Base-by-base conservation (phyloP, 768 basidiomycete genomes). In the Mycena rosella region DNA sequence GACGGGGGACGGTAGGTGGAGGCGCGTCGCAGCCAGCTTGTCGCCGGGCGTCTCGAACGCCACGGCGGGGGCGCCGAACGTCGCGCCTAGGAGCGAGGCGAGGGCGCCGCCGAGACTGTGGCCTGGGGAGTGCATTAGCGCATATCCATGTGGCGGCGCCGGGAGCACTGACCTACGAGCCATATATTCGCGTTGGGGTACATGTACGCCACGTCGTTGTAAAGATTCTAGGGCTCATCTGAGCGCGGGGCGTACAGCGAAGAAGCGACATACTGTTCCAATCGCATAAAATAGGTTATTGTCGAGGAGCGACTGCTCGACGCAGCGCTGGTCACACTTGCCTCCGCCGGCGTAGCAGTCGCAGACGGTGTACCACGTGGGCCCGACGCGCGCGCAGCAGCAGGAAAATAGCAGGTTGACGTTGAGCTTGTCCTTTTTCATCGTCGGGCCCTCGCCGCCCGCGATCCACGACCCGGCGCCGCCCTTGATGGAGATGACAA, bases 351-450 rank as follows among this genome's bases (percentile, higher is more conserved):
- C 82, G 74, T 91, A 92, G 78, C 97, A 99, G 54, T 88, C 91
- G 76, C 97, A 99, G 1, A 98, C 97, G 0, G 97, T 86, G 24
- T 87, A 89, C 97, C 97, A 99, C 0, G 94, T n/a, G n/a, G n/a
- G n/a, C n/a, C n/a, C n/a, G n/a, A n/a, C n/a, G n/a, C n/a, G n/a
- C n/a, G n/a, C n/a, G n/a, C n/a, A n/a, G n/a, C n/a, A n/a, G n/a
- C n/a, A n/a, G n/a, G n/a, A n/a, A n/a, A n/a, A n/a, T n/a, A n/a
- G n/a, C n/a, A n/a, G n/a, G n/a, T n/a, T n/a, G n/a, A n/a, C n/a
- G n/a, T n/a, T n/a, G n/a, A n/a, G n/a, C n/a, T n/a, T n/a, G n/a
- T n/a, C n/a, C n/a, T n/a, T n/a, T n/a, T n/a, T n/a, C n/a, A n/a
- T n/a, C n/a, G n/a, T n/a, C n/a, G n/a, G n/a, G n/a, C n/a, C n/a